phyloP scores from a whole-genome alignment of 2,329 filamentous ascomycete species.

The Botryosphaeria dothidea region DNA sequence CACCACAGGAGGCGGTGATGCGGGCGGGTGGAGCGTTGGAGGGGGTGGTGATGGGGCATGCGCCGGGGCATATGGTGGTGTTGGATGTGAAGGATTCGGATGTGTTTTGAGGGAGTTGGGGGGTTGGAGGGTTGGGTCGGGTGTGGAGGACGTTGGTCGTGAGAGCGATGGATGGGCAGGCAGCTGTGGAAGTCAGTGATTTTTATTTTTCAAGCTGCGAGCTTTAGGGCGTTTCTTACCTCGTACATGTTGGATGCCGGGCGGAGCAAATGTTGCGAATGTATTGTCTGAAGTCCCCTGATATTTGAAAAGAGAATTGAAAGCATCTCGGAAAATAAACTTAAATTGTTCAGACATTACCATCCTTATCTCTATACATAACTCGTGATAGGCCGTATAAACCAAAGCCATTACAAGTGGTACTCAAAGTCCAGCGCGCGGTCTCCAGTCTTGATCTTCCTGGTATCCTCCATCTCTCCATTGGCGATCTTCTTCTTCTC shows the following conservation, averaged over 20 bases:
- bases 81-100: slow-evolving; percentile 44
- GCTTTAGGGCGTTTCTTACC: too few relatives aligned
- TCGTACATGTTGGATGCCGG: too few relatives aligned
- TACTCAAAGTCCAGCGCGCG: slow-evolving; percentile 52
- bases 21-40: slow-evolving; percentile 52
- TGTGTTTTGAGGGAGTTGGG: not conserved
- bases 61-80: slow-evolving; percentile 63
- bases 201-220: too few relatives aligned
- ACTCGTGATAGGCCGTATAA: not conserved
- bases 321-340: too few relatives aligned
- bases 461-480: slow-evolving; percentile 46
- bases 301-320: too few relatives aligned
- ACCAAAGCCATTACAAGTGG: slow-evolving; percentile 29
- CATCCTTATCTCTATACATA: not conserved
- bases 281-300: too few relatives aligned
- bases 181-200: too few relatives aligned
- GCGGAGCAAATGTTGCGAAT: too few relatives aligned
- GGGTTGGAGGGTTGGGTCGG: not conserved
- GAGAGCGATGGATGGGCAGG: too few relatives aligned
- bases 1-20: slow-evolving; percentile 65
- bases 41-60: slow-evolving; percentile 62
- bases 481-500: slow-evolving; percentile 41
- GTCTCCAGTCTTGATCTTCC: slow-evolving; percentile 51
- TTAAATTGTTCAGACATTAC: not conserved
- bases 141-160: too few relatives aligned